Conservation (phyloP, 345 rosid genomes). For the Eucalyptus decipiens region DNA sequence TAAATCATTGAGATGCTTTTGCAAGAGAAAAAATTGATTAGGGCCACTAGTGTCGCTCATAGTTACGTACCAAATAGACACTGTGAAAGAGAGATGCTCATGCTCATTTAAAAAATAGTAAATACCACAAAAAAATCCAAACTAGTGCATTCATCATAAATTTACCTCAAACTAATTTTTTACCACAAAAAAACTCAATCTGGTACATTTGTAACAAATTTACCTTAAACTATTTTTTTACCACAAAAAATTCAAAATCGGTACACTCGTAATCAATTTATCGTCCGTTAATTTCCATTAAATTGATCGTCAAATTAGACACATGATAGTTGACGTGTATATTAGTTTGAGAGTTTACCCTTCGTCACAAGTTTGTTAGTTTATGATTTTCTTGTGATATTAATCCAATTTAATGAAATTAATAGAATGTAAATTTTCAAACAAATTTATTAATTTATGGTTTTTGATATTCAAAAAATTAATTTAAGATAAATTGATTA, state of each 20-base stretch:
- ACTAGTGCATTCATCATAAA: fast-evolving
- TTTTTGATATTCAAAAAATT: fast-evolving
- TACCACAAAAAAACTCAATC: too few relatives aligned
- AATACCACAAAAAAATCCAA: fast-evolving
- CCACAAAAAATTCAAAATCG: too few relatives aligned
- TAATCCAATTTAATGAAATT: too few relatives aligned
- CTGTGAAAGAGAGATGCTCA: not conserved
- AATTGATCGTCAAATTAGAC: too few relatives aligned
- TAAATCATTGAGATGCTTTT: not conserved
- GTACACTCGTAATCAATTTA: fast-evolving
- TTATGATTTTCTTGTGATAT: too few relatives aligned
- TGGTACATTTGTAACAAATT: fast-evolving
- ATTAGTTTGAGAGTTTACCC: fast-evolving
- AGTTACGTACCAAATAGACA: not conserved
- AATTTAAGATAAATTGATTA: fast-evolving
- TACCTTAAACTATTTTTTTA: too few relatives aligned
- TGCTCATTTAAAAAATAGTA: fast-evolving
- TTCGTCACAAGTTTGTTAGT: fast-evolving
- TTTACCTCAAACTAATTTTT: too few relatives aligned
- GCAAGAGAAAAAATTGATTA: not conserved
- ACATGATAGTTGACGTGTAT: too few relatives aligned
- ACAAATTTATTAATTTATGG: fast-evolving
- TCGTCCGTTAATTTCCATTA: fast-evolving
- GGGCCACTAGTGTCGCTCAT: not conserved
- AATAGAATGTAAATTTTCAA: fast-evolving